These are phyloP conservation scores for Macrolepiota albuminosa DNA, from an alignment of 768 basidiomycete genomes.

Conservation along the genomic window DNA sequence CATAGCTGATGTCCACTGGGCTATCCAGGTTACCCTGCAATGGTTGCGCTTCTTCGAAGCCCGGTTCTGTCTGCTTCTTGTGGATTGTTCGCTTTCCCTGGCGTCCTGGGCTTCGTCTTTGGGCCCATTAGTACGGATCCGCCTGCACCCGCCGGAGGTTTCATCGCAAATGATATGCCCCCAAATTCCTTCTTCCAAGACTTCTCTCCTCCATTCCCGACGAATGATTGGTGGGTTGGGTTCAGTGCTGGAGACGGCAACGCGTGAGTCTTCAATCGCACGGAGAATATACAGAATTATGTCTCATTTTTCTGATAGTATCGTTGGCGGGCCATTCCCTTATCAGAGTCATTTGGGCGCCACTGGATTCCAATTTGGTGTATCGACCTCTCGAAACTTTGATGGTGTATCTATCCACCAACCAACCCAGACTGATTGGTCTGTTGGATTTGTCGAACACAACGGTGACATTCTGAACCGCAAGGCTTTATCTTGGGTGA, in stretches of 20 bases:
- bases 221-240: constrained; percentile 32
- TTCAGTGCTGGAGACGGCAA: constrained; percentile 23
- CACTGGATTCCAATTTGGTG: constrained; percentile 25
- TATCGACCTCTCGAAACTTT: constrained; percentile 24
- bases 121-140: constrained; percentile 22
- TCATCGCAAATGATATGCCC: constrained; percentile 21
- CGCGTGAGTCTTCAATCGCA: constrained; percentile 13
- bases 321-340: constrained; percentile 27
- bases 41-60: constrained; percentile 11
- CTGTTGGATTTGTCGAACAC: constrained; percentile 26
- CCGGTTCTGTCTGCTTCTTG: constrained; percentile 6
- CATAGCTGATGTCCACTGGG: neutral
- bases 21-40: constrained; percentile 3
- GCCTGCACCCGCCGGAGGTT: constrained; percentile 22
- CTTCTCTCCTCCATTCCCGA: constrained; percentile 28
- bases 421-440: constrained; percentile 27
- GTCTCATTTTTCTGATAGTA: constrained; percentile 10
- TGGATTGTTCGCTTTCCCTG: constrained; percentile 3
- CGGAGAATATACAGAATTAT: neutral
- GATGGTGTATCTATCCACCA: constrained; percentile 30
- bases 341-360: constrained; percentile 24
- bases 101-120: constrained; percentile 15
- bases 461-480: constrained; percentile 25
- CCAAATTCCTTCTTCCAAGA: constrained; percentile 30
- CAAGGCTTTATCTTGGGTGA: constrained; percentile 29